These are phyloP conservation scores for Wickerhamiella australiensis DNA, from an alignment of 805 yeast genomes.

Conservation along the genomic window DNA sequence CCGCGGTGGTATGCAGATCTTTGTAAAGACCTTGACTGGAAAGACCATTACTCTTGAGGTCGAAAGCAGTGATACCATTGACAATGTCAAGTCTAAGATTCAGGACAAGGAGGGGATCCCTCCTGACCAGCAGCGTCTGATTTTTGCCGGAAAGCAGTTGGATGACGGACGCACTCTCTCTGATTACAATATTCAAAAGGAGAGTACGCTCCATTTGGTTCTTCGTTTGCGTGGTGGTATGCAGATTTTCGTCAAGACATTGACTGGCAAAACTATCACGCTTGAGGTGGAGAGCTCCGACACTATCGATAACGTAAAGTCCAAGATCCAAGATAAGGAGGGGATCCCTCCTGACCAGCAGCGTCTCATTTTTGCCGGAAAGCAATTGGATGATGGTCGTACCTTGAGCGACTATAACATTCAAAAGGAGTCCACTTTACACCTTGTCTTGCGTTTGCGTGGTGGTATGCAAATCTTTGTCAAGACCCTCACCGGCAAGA, in stretches of 20 bases:
- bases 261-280: conserved; percentile 93
- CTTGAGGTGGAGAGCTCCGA: conserved; percentile 84
- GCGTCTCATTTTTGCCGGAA: conserved; percentile 89
- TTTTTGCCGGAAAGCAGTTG: conserved; percentile 91
- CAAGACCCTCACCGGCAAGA: conserved; percentile 80
- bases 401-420: conserved; percentile 87
- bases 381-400: conserved; percentile 91
- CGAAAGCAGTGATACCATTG: conserved; percentile 90
- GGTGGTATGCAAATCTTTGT: conserved; percentile 75
- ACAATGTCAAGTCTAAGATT: conserved; percentile 87
- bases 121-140: conserved; percentile 91
- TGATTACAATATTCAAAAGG: conserved; percentile 93
- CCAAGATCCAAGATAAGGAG: conserved; percentile 89
- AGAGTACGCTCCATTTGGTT: conserved; percentile 75
- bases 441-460: conserved; percentile 73
- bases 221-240: conserved; percentile 78
- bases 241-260: conserved; percentile 94
- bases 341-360: conserved; percentile 96
- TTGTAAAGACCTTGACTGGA: conserved; percentile 82
- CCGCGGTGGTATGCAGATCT: conserved; percentile 90
- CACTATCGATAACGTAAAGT: conserved; percentile 87
- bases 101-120: conserved; percentile 96
- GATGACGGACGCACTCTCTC: conserved; percentile 93
- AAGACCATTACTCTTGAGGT: conserved; percentile 82
- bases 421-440: conserved; percentile 82